phyloP scores from a whole-genome alignment of 1,284 basidiomycete genomes.

The Malassezia pachydermatis region DNA sequence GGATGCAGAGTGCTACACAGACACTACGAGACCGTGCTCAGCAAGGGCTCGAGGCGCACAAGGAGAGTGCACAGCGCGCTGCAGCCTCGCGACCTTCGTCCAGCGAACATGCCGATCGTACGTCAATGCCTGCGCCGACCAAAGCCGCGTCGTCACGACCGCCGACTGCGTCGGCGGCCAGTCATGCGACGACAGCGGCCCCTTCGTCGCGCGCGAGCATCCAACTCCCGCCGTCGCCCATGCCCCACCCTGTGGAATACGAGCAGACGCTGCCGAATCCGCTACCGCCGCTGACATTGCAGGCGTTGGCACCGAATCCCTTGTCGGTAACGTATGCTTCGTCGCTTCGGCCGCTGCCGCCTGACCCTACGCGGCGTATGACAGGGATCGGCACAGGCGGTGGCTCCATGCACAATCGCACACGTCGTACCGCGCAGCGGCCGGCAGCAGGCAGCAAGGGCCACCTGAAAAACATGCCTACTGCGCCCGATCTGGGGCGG shows the following conservation, averaged over 20 bases:
- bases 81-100: too few species aligned
- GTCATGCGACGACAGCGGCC: too few species aligned
- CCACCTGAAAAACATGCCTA: conserved; percentile 7
- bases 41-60: too few species aligned
- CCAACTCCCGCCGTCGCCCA: conserved; percentile 14
- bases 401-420: conserved; percentile 39
- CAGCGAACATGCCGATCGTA: too few species aligned
- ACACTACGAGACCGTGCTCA: too few species aligned
- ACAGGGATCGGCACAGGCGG: conserved; percentile 39
- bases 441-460: background rate
- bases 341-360: conserved; percentile 40
- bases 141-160: background rate
- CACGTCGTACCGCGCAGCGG: conserved; percentile 16
- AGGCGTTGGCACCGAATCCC: conserved; percentile 40
- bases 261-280: conserved; percentile 8
- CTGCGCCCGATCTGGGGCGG: conserved; percentile 34
- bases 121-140: background rate
- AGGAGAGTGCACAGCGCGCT: too few species aligned
- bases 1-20: background rate
- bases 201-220: background rate
- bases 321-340: conserved; percentile 44
- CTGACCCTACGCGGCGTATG: conserved; percentile 39
- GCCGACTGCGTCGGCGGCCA: too few species aligned
- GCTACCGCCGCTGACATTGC: conserved; percentile 34
- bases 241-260: conserved; percentile 6